A percentile compares a stretch with the other conserved stretches of the same genome.
These are phyloP conservation scores for Clonostachys sp. DNA, from an alignment of 2,329 filamentous ascomycete genomes.

Conservation along the genomic window DNA sequence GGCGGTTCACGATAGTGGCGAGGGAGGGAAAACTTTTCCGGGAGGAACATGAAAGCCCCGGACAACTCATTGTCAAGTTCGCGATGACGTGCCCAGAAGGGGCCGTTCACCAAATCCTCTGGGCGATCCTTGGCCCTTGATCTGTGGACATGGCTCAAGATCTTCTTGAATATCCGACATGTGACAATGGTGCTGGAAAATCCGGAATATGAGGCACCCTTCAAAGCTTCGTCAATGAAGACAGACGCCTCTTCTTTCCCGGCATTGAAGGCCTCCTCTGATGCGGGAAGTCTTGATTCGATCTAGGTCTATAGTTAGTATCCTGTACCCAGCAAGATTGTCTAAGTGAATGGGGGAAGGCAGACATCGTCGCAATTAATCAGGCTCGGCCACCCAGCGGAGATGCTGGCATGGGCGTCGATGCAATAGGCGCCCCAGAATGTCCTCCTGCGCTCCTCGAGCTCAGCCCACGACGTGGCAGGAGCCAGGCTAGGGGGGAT, in stretches of 20 bases:
- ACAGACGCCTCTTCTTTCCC: conserved; percentile 59
- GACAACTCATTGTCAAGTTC: conserved; percentile 76
- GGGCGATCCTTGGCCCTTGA: conserved; percentile 66
- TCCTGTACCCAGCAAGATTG: neutral
- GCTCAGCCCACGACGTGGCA: conserved; percentile 74
- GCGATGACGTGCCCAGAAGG: conserved; percentile 84
- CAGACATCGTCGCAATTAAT: conserved; percentile 67
- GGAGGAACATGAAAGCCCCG: conserved; percentile 73
- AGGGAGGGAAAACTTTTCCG: conserved; percentile 69
- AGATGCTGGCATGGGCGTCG: conserved; percentile 82
- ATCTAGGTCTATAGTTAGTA: conserved; percentile 39
- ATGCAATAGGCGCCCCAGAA: conserved; percentile 85
- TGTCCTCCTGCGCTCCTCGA: conserved; percentile 70
- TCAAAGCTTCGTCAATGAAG: conserved; percentile 61
- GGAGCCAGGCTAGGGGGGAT: conserved; percentile 72
- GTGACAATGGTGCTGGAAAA: conserved; percentile 71
- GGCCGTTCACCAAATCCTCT: conserved; percentile 67
- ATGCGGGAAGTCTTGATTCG: conserved; percentile 72
- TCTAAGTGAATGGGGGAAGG: neutral
- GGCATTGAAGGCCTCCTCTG: conserved; percentile 70
- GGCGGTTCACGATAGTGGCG: conserved; percentile 63
- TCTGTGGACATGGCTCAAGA: conserved; percentile 76
- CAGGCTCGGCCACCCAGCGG: conserved; percentile 83
- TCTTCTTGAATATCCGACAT: conserved; percentile 74
- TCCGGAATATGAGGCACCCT: conserved; percentile 58